Percentiles rank a stretch among this genome's conserved stretches.
phyloP scores from a whole-genome alignment of 305 asterid species.

The Ajuga reptans region DNA sequence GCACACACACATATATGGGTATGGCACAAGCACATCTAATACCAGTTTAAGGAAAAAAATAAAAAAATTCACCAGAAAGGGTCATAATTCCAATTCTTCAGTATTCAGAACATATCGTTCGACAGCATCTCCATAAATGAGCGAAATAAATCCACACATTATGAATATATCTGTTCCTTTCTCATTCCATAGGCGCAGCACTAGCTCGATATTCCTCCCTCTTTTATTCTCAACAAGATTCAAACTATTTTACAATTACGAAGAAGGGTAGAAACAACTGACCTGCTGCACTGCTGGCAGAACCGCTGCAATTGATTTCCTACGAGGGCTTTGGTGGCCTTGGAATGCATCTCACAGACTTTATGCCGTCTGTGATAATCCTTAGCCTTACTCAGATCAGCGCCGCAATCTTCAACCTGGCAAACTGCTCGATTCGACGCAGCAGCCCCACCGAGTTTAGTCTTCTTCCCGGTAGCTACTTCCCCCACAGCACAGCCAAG shows the following conservation, averaged over 20 bases:
- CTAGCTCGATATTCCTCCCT: too few species aligned
- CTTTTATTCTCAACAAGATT: too few species aligned
- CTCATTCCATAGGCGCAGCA: background rate
- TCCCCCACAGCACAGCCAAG: conserved; percentile 41
- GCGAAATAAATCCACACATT: background rate
- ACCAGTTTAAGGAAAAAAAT: too few species aligned
- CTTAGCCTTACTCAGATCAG: conserved; percentile 66
- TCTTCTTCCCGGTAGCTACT: conserved; percentile 49
- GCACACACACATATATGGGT: background rate
- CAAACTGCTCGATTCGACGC: conserved; percentile 49
- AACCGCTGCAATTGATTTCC: conserved; percentile 69
- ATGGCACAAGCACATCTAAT: background rate
- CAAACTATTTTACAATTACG: too few species aligned
- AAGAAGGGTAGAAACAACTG: background rate
- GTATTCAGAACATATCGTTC: background rate
- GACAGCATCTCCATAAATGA: background rate
- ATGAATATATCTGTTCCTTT: background rate
- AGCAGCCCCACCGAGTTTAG: conserved; percentile 37
- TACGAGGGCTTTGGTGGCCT: conserved; percentile 57
- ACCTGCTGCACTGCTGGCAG: conserved; percentile 96
- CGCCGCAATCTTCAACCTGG: conserved; percentile 71
- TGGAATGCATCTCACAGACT: conserved; percentile 77
- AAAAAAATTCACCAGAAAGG: background rate
- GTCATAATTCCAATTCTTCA: background rate
- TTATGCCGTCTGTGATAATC: conserved; percentile 77